These are phyloP conservation scores for Prunus mira DNA, from an alignment of 306 rosid species.

Conservation along the genomic window DNA sequence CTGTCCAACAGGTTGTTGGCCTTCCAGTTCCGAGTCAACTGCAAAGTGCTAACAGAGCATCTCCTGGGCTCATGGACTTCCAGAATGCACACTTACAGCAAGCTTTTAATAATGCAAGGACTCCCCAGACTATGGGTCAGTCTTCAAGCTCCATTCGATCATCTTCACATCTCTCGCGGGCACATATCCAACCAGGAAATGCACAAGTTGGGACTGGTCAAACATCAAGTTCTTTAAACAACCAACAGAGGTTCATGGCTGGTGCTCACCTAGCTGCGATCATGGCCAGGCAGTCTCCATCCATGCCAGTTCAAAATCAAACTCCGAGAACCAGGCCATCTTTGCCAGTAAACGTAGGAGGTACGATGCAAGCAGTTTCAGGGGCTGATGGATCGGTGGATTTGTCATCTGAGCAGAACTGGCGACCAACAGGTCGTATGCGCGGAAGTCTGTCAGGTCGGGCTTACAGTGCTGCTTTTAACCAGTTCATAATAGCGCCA, in stretches of 20 bases:
- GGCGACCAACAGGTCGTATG: constrained; percentile 73
- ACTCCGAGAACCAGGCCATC: constrained; percentile 27
- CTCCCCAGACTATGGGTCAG: constrained; percentile 26
- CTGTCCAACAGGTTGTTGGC: constrained; percentile 8
- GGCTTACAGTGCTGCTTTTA: constrained; percentile 36
- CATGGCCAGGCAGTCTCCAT: constrained; percentile 34
- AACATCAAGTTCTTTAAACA: constrained; percentile 26
- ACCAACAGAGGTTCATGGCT: constrained; percentile 32
- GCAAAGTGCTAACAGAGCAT: constrained; percentile 28
- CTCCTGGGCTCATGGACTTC: constrained; percentile 20
- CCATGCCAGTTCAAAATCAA: constrained; percentile 41
- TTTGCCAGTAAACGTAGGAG: constrained; percentile 32
- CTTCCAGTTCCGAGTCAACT: constrained; percentile 31
- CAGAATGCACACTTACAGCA: constrained; percentile 66
- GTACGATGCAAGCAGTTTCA: constrained; percentile 36
- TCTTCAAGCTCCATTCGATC: constrained; percentile 18
- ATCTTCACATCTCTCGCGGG: constrained; percentile 22
- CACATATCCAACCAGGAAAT: constrained; percentile 43
- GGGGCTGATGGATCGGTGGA: constrained; percentile 34
- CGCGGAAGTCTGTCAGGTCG: constrained; percentile 76
- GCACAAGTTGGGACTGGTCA: constrained; percentile 37
- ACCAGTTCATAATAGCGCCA: constrained; percentile 53
- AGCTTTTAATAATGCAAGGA: constrained; percentile 38
- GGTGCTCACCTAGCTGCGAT: constrained; percentile 23
- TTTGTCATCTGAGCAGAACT: constrained; percentile 42